Base-by-base conservation (phyloP, 2,329 filamentous ascomycete genomes). In the Teratosphaeriaceae sp. region DNA sequence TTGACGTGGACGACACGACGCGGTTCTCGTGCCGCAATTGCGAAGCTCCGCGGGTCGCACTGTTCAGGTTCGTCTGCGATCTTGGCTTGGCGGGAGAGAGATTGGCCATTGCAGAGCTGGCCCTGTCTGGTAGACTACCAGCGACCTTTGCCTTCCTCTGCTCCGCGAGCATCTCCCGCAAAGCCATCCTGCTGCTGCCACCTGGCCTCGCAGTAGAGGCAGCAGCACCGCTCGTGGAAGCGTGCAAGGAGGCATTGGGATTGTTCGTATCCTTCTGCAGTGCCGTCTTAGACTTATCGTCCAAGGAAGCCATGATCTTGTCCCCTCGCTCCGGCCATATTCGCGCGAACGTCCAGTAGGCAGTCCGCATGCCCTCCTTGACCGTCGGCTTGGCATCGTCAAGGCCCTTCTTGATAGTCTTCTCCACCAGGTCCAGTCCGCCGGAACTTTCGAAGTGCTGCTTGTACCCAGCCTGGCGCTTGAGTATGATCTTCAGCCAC, bases 321-420 rank as follows among this genome's bases (percentile, higher is more conserved):
- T 90, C 83, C 29, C 88, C 88, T 59, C 76, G 80, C 16, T 81
- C 74, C 2, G 85, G 83, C 86, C 88, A 97, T 15, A 87, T 74
- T 24, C 71, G 71, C 46, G 81, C 79, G 62, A 89, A 96, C 0
- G 73, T 72, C 92, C 92, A 98, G 64, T 86, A 98, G 0, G 88
- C 86, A 27, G 79, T 76, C 54, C 92, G 80, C 74, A 85, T 90
- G 50, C 80, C 82, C 64, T 95, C 88, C 56, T 92, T 80, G 35
- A 97, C 90, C 22, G 83, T 85, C 6, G 89, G 88, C 58, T 97
- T 95, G 11, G 90, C 75, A 68, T 98, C 92, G 18, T 74, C 74
- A n/a, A 98, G 74, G 1, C 90, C 86, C 61, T 88, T 94, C 63
- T 84, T 88, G 58, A 98, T 79, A 53, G 84, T 87, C 64, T 94